Conservation (phyloP, 345 rosid genomes). For the Populus euphratica region DNA sequence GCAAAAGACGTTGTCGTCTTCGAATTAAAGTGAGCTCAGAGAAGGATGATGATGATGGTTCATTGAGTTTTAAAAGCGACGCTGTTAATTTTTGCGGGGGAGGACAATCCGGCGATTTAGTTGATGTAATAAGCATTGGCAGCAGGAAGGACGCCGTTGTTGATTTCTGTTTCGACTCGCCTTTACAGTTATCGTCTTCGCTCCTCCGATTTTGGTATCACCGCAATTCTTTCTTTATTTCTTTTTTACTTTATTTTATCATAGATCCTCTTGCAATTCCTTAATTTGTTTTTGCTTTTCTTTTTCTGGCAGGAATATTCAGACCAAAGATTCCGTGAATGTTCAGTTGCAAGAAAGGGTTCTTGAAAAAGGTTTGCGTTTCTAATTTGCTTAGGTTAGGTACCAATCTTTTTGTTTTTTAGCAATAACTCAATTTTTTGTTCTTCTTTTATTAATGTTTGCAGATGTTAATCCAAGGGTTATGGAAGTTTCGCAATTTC, state of each 20-base stretch:
- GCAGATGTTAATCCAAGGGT: constrained; percentile 46
- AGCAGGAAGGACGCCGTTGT: constrained; percentile 72
- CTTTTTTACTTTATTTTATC: background rate
- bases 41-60: background rate
- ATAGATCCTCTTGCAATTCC: background rate
- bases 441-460: constrained; percentile 19
- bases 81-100: constrained; percentile 6
- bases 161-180: constrained; percentile 71
- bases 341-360: constrained; percentile 58
- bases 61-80: constrained; percentile 1
- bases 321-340: constrained; percentile 40
- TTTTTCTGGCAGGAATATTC: constrained; percentile 52
- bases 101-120: constrained; percentile 20
- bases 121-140: constrained; percentile 75
- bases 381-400: background rate
- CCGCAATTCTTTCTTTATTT: background rate
- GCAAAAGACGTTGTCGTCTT: background rate
- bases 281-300: background rate
- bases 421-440: background rate
- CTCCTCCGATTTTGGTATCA: constrained; percentile 71
- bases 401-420: background rate
- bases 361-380: constrained; percentile 41
- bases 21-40: constrained; percentile 22
- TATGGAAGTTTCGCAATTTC: constrained; percentile 41
- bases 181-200: constrained; percentile 45